phyloP scores from a whole-genome alignment of 768 basidiomycete species.

The Artomyces pyxidatus region DNA sequence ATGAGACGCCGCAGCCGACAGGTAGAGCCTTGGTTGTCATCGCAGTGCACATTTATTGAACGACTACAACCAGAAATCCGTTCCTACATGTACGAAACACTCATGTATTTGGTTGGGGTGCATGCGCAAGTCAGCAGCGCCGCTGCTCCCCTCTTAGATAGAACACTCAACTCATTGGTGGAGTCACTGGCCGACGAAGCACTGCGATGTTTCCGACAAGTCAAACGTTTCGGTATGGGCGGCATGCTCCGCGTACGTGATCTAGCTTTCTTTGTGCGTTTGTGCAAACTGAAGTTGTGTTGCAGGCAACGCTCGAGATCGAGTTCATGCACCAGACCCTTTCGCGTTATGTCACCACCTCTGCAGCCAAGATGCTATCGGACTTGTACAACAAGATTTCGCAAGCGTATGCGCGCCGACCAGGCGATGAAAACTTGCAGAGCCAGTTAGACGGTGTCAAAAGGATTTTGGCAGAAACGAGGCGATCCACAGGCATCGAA shows the following conservation, averaged over 20 bases:
- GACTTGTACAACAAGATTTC: conserved; percentile 94
- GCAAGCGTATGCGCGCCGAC: conserved; percentile 78
- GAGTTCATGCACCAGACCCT: conserved; percentile 98
- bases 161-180: conserved; percentile 74
- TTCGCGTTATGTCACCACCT: conserved; percentile 74
- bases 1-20: conserved; percentile 84
- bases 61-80: conserved; percentile 89
- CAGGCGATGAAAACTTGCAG: conserved; percentile 83
- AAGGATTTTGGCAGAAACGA: conserved; percentile 79
- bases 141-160: conserved; percentile 71
- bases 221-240: conserved; percentile 93
- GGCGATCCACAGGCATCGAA: conserved; percentile 87
- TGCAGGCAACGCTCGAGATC: conserved; percentile 93
- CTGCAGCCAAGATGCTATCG: conserved; percentile 77
- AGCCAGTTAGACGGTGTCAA: conserved; percentile 85
- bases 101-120: conserved; percentile 83
- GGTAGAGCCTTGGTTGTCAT: too few relatives aligned
- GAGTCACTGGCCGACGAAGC: conserved; percentile 81
- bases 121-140: conserved; percentile 85
- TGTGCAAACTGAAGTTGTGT: not conserved
- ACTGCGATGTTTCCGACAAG: conserved; percentile 76
- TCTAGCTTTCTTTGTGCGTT: not conserved
- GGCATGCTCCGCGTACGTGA: conserved; percentile 88
- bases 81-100: conserved; percentile 84
- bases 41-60: too few relatives aligned